Base-by-base conservation (phyloP, 1,284 basidiomycete species). In the Ganoderma resinaceum region DNA sequence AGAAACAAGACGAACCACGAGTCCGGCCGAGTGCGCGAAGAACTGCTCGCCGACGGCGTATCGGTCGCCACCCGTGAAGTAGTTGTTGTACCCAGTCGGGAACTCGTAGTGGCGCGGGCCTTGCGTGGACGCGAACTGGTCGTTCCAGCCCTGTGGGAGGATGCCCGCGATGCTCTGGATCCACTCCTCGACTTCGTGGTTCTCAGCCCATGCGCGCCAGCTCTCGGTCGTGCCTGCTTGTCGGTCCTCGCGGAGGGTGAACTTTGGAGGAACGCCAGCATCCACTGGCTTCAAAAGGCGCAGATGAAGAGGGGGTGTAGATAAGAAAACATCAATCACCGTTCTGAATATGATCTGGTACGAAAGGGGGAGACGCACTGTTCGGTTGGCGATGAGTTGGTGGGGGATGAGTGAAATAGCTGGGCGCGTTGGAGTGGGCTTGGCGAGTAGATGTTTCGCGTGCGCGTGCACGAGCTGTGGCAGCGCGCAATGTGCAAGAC, bases 161-260 rank as follows among this genome's bases (percentile, higher is more conserved):
- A 98, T 91, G 65, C 94, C 95, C 18, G 90, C 92, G 46, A 95
- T 90, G 71, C 91, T 92, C 80, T 98, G 96, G 69, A 96, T 90
- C 93, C 97, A 97, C 79, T 96, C 95, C 67, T 99, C 96, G 6
- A 98, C 91, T 75, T 98, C 94, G 62, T 89, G 86, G 60, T 84
- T 82, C 81, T 97, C 92, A n/a, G 92, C 92, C 91, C 95, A 98
- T 38, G 81, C 78, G 61, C 86, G 86, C 93, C 95, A 98, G 62
- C 86, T 92, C 1, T 90, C 86, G 0, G 95, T 95, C 0, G 94
- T 94, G 31, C 86, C 86, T 3, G 84, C 74, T n/a, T 91, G 66
- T 66, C 95, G 87, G 76, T 97, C 93, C 71, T 95, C 88, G 37
- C 94, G 89, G 33, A 95, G 80, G 1, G 86, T 83, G 73, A 88